Percentiles rank a stretch among this genome's conserved stretches.
These are phyloP conservation scores for Yamadazyma triangularis DNA, from an alignment of 1,139 yeast genomes.

Conservation along the genomic window DNA sequence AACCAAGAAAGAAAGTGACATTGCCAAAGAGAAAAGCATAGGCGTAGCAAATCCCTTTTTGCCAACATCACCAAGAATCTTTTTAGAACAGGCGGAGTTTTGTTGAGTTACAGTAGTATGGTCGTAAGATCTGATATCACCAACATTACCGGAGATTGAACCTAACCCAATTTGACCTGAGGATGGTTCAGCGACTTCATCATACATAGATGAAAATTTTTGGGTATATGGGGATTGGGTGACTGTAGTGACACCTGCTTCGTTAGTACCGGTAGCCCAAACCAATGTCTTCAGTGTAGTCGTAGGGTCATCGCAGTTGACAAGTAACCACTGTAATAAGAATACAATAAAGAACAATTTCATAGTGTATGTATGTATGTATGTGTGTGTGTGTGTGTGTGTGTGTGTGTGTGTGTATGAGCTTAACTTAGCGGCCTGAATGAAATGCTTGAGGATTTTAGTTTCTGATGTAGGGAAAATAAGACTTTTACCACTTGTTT, in stretches of 20 bases:
- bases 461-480: too few species aligned
- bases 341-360: not conserved
- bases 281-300: constrained; percentile 34
- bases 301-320: constrained; percentile 12
- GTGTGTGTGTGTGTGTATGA: too few species aligned
- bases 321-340: constrained; percentile 13
- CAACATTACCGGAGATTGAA: constrained; percentile 51
- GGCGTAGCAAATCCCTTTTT: too few species aligned
- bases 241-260: constrained; percentile 34
- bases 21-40: too few species aligned
- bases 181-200: constrained; percentile 29
- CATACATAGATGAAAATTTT: constrained; percentile 27
- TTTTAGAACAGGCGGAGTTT: too few species aligned
- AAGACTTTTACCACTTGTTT: too few species aligned
- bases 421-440: too few species aligned
- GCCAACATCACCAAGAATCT: too few species aligned
- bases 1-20: too few species aligned
- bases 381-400: too few species aligned
- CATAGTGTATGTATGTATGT: too few species aligned
- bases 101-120: constrained; percentile 18
- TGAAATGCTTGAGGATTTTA: too few species aligned
- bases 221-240: constrained; percentile 47
- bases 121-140: constrained; percentile 45
- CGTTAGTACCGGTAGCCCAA: constrained; percentile 52
- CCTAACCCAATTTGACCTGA: constrained; percentile 51